Evolutionary conservation across 1,284 basidiomycete species (phyloP), one percentile per base, ranked within the genome.

Genomic region (Cerrena zonata): DNA sequence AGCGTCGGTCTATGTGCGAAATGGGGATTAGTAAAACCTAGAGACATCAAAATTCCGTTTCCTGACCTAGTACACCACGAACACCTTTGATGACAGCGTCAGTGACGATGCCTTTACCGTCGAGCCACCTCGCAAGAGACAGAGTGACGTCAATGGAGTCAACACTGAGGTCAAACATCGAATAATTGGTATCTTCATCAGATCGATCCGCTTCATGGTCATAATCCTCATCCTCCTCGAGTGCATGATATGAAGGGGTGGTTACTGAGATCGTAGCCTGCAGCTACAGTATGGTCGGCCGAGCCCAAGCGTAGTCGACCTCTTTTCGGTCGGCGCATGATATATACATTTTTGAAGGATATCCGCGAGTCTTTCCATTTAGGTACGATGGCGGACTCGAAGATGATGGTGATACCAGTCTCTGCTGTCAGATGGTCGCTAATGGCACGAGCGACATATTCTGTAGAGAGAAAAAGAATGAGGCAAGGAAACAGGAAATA

Each of bases 331-430:
- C 92, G 80, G 2, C 92, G 84, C 11, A 93, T 94, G 41, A 99
- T 78, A 62, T 92, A 98, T 41, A 99, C 94, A 59, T 98, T 97
- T 63, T 93, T 91, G 77, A 99, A 96, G 1, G 92, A 93, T 54
- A 99, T 90, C 19, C 88, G 85, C 13, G 91, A 94, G 61, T 95
- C 91, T 54, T 91, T 91, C 93, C 95, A 98, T 65, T 94, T 94
- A 2, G 95, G 95, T 3, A 99, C 94, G 59, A 99, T 94, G 24
- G 96, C 96, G 5, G 91, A 94, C 69, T 98, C 95, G 66, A 98
- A 99, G 47, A 96, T 90, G 58, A 99, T 88, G 3, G 86, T 94
- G 41, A 96, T 85, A 0, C 96, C 96, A 0, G 94, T 96, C 65
- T 94, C 89, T 0, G 85, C 77, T 1, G 96, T 98, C 48, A 99